These are phyloP conservation scores for Kodamaea ohmeri DNA, from an alignment of 1,139 yeast species.

Conservation along the genomic window DNA sequence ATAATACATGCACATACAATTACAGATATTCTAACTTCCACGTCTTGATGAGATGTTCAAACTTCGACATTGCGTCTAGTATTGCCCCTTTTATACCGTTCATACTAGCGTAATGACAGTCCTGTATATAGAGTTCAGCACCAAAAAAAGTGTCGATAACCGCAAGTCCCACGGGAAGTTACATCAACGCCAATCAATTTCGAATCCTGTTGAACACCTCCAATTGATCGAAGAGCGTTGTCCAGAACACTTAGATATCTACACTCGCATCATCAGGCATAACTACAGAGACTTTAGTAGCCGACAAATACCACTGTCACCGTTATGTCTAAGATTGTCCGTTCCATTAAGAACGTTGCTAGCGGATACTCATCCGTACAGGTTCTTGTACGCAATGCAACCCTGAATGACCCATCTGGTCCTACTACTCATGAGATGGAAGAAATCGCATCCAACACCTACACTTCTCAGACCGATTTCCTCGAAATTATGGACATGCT, in stretches of 20 bases:
- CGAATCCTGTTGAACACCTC: not conserved
- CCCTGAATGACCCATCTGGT: slow-evolving; percentile 85
- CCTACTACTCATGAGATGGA: slow-evolving; percentile 84
- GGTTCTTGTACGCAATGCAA: slow-evolving; percentile 86
- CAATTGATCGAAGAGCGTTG: not conserved
- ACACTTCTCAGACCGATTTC: slow-evolving; percentile 69
- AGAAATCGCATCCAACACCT: slow-evolving; percentile 75
- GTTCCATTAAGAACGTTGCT: slow-evolving; percentile 89
- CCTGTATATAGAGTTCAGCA: slow-evolving; percentile 1
- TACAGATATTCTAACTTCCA: too few relatives aligned
- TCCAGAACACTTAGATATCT: not conserved
- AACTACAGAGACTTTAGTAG: too few relatives aligned
- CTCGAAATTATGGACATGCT: slow-evolving; percentile 94
- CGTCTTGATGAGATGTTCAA: too few relatives aligned
- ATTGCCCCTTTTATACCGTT: not conserved
- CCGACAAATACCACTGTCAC: not conserved
- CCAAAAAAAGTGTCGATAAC: slow-evolving; percentile 5
- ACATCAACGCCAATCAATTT: not conserved
- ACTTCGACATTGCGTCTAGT: too few relatives aligned
- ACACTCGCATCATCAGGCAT: too few relatives aligned
- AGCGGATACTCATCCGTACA: slow-evolving; percentile 89
- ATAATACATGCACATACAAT: too few relatives aligned
- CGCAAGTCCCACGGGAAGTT: slow-evolving; percentile 2
- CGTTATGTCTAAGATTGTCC: slow-evolving; percentile 74
- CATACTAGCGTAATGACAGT: not conserved